Percentiles rank a stretch among this genome's conserved stretches.
These are phyloP conservation scores for Mycoemilia scoparia DNA, from an alignment of 192 early-diverging fungal species.

Conservation along the genomic window DNA sequence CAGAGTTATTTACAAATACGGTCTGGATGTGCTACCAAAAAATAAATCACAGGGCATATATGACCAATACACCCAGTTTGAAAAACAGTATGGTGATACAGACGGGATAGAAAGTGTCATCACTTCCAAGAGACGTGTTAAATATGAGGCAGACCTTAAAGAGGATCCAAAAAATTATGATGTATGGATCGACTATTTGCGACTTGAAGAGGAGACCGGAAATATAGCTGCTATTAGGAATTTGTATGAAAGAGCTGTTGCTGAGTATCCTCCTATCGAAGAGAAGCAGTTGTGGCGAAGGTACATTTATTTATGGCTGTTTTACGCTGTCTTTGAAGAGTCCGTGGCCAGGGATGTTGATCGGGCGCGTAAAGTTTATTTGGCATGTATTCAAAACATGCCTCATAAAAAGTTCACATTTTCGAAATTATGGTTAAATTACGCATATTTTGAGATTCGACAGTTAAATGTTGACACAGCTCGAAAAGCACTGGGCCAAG, in stretches of 20 bases:
- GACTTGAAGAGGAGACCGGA: constrained; percentile 66
- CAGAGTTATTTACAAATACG: constrained; percentile 90
- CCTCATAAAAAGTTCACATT: constrained; percentile 93
- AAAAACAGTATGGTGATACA: constrained; percentile 84
- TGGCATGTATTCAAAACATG: constrained; percentile 59
- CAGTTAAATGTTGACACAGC: constrained; percentile 49
- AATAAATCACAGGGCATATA: constrained; percentile 69
- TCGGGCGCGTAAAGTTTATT: constrained; percentile 68
- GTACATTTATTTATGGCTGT: constrained; percentile 99
- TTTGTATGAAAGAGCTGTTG: constrained; percentile 89
- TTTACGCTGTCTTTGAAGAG: constrained; percentile 95
- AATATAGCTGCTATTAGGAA: constrained; percentile 67
- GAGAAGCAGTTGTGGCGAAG: constrained; percentile 92
- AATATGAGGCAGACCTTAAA: constrained; percentile 67
- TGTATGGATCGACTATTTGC: constrained; percentile 91
- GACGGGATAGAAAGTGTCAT: constrained; percentile 86
- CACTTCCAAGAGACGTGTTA: constrained; percentile 63
- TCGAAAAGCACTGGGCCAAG: constrained; percentile 63
- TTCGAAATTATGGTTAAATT: constrained; percentile 91
- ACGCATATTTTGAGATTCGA: constrained; percentile 83
- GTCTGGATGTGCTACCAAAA: constrained; percentile 71
- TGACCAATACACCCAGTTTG: constrained; percentile 88
- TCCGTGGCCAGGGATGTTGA: constrained; percentile 59
- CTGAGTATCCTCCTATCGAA: constrained; percentile 58
- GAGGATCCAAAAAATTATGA: constrained; percentile 84